Percentiles rank a stretch among this genome's conserved stretches.
These are phyloP conservation scores for Mycena indigotica DNA, from an alignment of 768 basidiomycete genomes.

Conservation along the genomic window DNA sequence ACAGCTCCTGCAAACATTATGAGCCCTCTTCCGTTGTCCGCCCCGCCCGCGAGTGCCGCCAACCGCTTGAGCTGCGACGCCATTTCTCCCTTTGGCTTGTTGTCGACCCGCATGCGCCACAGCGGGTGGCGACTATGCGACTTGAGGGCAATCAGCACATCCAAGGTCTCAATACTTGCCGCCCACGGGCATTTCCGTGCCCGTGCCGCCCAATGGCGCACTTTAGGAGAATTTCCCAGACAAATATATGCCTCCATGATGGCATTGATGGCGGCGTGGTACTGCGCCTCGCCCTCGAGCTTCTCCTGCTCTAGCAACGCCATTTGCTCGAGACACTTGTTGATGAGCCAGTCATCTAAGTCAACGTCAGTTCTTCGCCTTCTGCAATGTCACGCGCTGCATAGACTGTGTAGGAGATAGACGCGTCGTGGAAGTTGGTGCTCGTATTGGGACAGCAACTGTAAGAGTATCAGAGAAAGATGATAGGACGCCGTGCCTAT, in stretches of 20 bases:
- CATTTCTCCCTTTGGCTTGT: background rate
- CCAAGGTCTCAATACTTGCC: background rate
- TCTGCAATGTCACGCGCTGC: constrained; percentile 32
- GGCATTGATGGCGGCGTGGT: background rate
- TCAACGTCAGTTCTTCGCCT: constrained; percentile 36
- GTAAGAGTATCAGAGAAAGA: background rate
- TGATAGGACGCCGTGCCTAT: background rate
- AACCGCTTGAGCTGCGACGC: background rate
- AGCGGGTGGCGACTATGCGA: background rate
- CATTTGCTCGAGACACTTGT: background rate
- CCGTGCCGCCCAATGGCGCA: background rate
- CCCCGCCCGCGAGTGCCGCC: background rate
- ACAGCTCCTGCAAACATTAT: too few relatives aligned
- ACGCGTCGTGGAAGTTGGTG: constrained; percentile 24
- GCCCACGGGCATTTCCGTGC: background rate
- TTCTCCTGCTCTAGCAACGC: background rate
- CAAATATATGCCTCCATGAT: background rate
- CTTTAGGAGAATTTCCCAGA: background rate
- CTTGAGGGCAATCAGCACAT: background rate
- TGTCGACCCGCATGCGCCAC: background rate
- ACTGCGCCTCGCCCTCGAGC: background rate
- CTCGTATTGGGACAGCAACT: constrained; percentile 30
- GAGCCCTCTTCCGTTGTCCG: background rate
- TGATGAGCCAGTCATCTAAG: constrained; percentile 24
- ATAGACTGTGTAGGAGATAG: constrained; percentile 33